A percentile compares a stretch with the other conserved stretches of the same genome.
phyloP scores from a whole-genome alignment of 139 green algal species.

The Astrephomene gubernaculifera region DNA sequence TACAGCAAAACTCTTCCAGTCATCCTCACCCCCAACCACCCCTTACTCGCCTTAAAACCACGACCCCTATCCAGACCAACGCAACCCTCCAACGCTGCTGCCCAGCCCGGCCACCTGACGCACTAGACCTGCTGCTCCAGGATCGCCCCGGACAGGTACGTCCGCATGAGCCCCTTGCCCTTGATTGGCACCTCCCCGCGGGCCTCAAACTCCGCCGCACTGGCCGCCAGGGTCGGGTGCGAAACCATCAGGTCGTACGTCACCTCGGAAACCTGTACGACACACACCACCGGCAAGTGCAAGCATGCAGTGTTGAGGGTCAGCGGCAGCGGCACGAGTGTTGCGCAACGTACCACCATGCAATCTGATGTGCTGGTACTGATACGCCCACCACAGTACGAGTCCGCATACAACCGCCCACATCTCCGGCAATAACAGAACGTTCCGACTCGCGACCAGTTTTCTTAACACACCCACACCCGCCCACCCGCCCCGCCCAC shows the following conservation, averaged over 20 bases:
- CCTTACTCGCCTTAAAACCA: too few species aligned
- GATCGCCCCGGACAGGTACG: conserved; percentile 10
- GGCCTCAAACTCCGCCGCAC: background rate
- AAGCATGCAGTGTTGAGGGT: background rate
- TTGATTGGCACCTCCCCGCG: background rate
- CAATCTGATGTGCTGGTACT: background rate
- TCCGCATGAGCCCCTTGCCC: background rate
- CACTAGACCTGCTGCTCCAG: conserved; percentile 33
- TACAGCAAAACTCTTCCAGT: too few species aligned
- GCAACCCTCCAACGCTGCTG: too few species aligned
- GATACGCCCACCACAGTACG: background rate
- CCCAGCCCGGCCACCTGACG: too few species aligned
- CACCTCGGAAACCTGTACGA: background rate
- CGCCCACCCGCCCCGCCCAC: background rate
- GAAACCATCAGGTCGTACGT: background rate
- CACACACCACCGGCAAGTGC: background rate
- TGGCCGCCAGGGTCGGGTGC: background rate
- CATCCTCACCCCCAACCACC: too few species aligned
- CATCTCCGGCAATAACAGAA: too few species aligned
- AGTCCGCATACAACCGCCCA: background rate
- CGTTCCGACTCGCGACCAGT: too few species aligned
- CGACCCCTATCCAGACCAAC: too few species aligned
- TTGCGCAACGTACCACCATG: background rate
- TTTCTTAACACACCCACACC: background rate
- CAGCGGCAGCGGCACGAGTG: background rate